Evolutionary conservation across 2,329 filamentous ascomycete genomes (phyloP), one percentile per base, ranked within the genome.

Genomic region (Lasiodiplodia sp.): DNA sequence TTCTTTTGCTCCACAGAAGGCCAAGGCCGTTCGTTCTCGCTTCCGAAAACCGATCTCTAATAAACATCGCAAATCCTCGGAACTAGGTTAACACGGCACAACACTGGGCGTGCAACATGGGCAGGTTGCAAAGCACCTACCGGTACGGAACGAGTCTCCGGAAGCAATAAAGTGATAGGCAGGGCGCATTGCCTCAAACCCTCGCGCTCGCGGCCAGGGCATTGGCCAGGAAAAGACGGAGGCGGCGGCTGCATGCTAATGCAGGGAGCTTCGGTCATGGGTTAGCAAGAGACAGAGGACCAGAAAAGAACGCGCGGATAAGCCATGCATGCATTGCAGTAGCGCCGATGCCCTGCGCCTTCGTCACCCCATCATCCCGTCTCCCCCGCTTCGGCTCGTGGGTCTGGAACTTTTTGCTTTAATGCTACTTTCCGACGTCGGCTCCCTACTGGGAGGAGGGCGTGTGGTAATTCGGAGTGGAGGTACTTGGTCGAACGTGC

Each of bases 311-410:
- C 8, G 40, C 18, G 44, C 44, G 44, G 44, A 47, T 47, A 21
- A 47, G 44, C 31, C 44, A 47, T n/a, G 44, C 44, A 47, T 47
- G 44, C 44, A 47, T 47, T 47, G 44, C 44, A 47, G 44, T 47
- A 47, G 44, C 44, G 44, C 18, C 44, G n/a, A 47, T 47, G 40
- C 40, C 14, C 14, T 18, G 40, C 31, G 40, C 40, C 16, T 47
- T 47, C 44, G 44, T 47, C 44, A 21, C 44, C 44, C 44, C 44
- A 44, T 44, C 40, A 18, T 44, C 18, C 16, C 31, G 31, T 34
- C 18, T 18, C 40, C 44, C 44, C 44, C 44, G 44, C 44, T 47
- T 47, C 44, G 44, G 44, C 44, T 47, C 44, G 44, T 11, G 18
- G 44, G 44, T 47, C 44, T 47, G 44, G 44, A 47, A 40, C n/a